These are phyloP conservation scores for Ganoderma lingzhi DNA, from an alignment of 1,284 basidiomycete species.

Conservation along the genomic window DNA sequence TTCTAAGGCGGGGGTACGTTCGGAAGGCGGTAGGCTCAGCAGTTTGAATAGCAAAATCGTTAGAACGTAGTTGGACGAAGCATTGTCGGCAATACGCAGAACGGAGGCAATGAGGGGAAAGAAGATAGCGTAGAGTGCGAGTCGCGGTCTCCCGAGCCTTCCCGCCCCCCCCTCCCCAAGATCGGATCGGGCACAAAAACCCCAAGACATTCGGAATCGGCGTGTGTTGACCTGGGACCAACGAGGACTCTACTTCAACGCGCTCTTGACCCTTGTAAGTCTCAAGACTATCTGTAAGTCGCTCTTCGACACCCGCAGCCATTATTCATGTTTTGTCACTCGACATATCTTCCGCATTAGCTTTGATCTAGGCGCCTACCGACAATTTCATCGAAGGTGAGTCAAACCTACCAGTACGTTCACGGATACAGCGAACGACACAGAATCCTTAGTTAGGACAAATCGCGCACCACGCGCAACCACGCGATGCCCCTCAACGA, in stretches of 20 bases:
- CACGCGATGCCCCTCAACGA: slow-evolving; percentile 43
- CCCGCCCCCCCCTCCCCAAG: background rate
- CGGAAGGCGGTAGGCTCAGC: background rate
- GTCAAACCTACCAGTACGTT: background rate
- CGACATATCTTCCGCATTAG: background rate
- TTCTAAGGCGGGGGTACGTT: background rate
- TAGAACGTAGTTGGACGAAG: background rate
- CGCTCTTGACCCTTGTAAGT: background rate
- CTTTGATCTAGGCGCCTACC: background rate
- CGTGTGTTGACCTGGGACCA: background rate
- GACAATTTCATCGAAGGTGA: background rate
- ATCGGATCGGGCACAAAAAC: background rate
- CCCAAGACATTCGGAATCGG: background rate
- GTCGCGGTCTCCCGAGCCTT: background rate
- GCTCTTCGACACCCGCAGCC: background rate
- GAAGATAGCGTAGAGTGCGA: background rate
- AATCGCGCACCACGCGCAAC: background rate
- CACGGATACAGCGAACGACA: background rate
- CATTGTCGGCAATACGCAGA: background rate
- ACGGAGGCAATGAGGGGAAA: background rate
- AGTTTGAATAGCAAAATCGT: background rate
- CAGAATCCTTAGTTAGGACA: background rate
- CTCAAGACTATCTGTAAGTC: background rate
- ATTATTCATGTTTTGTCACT: background rate
- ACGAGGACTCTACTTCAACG: background rate